A percentile compares a stretch with the other conserved stretches of the same genome.
Evolutionary conservation across 441 rosid genomes (phyloP).

Genomic region (Populus hybrid): DNA sequence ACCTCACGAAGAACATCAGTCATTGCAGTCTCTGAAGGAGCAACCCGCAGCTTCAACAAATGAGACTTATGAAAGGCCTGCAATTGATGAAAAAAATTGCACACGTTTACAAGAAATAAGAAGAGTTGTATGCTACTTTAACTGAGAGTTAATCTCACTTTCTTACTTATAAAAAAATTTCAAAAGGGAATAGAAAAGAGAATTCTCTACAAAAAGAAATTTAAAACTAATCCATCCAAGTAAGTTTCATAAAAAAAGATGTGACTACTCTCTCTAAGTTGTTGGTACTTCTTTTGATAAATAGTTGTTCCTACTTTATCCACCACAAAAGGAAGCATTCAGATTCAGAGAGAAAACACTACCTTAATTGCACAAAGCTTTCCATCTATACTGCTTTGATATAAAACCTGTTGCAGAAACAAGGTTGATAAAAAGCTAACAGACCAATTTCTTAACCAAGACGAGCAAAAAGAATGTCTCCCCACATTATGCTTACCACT

Average conservation of each 20-base stretch:
- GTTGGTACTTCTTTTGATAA: neutral
- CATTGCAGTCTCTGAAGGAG: constrained; percentile 98
- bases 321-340: constrained; percentile 11
- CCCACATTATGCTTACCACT: constrained; percentile 65
- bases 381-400: constrained; percentile 72
- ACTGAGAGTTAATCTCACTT: neutral
- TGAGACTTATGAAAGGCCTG: constrained; percentile 96
- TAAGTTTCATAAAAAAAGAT: neutral
- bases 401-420: constrained; percentile 59
- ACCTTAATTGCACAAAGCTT: constrained; percentile 92
- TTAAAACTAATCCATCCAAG: neutral
- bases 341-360: constrained; percentile 16
- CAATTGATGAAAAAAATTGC: constrained; percentile 2
- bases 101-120: neutral
- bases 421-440: constrained; percentile 17
- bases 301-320: neutral
- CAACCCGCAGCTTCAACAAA: constrained; percentile 73
- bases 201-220: neutral
- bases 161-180: neutral
- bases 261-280: neutral
- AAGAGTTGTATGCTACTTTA: neutral
- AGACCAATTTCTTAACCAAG: constrained; percentile 15
- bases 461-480: neutral
- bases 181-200: neutral
- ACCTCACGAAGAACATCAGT: constrained; percentile 94